Conservation (phyloP, 345 rosid species). For the Camelina sativa region DNA sequence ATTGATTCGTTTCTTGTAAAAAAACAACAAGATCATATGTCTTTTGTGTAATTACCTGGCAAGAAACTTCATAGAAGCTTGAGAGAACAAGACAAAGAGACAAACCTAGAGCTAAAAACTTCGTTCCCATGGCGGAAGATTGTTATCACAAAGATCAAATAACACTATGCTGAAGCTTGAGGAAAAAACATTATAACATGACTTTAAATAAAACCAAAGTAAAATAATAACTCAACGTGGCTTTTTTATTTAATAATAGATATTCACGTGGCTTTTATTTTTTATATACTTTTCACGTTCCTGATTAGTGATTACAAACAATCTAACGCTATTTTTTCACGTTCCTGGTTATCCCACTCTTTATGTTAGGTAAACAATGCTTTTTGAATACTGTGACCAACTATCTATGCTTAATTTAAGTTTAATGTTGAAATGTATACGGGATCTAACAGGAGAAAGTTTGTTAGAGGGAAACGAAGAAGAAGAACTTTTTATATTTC, state of each 20-base stretch:
- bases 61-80: constrained; percentile 39
- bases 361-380: too few species aligned
- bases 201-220: constrained; percentile 23
- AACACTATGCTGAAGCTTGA: constrained; percentile 18
- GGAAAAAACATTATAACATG: neutral
- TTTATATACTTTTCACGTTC: constrained; percentile 17
- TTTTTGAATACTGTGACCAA: too few species aligned
- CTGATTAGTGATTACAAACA: constrained; percentile 1
- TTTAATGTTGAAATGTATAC: neutral
- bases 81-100: constrained; percentile 37
- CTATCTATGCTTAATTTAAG: too few species aligned
- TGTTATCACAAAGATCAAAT: constrained; percentile 26
- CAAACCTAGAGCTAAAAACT: constrained; percentile 41
- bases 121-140: constrained; percentile 32
- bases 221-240: constrained; percentile 34
- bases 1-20: neutral
- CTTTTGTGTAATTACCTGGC: constrained; percentile 34
- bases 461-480: too few species aligned
- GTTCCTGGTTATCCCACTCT: neutral
- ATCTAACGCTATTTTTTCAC: neutral
- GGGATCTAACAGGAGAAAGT: too few species aligned
- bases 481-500: too few species aligned
- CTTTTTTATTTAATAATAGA: constrained; percentile 19
- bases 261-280: constrained; percentile 40
- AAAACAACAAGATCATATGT: neutral